Percentiles rank a stretch among this genome's conserved stretches.
phyloP scores from a whole-genome alignment of 176 grass and related monocot species.

The Phoenix dactylifera region DNA sequence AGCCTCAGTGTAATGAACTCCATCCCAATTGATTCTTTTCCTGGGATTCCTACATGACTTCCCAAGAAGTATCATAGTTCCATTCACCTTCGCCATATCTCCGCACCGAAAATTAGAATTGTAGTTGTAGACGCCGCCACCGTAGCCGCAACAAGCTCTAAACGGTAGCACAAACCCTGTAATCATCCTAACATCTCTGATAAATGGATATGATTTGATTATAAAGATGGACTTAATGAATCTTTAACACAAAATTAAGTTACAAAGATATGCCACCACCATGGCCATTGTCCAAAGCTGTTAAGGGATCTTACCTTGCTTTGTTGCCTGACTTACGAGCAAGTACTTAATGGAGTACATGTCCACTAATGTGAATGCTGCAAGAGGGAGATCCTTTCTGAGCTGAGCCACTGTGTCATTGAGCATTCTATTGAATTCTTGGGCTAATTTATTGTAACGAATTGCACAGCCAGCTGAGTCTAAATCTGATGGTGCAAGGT shows the following conservation, averaged over 20 bases:
- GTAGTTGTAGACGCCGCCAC: slow-evolving; percentile 9
- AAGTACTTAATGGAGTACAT: slow-evolving; percentile 14
- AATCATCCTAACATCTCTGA: neutral
- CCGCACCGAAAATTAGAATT: neutral
- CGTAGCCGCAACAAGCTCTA: slow-evolving; percentile 3
- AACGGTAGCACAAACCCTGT: neutral
- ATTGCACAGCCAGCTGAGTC: neutral
- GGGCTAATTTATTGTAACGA: neutral
- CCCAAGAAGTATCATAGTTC: neutral
- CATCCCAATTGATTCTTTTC: slow-evolving; percentile 7
- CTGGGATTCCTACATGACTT: slow-evolving; percentile 3
- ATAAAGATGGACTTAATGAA: too few species aligned
- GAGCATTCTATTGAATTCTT: slow-evolving; percentile 2
- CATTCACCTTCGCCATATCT: neutral
- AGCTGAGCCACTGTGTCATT: slow-evolving; percentile 4
- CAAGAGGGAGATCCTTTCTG: neutral
- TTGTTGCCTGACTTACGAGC: neutral
- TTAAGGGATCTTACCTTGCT: neutral
- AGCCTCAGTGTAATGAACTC: slow-evolving; percentile 14
- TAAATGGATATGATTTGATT: neutral
- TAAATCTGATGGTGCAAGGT: neutral
- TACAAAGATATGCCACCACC: too few species aligned
- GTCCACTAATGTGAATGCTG: neutral
- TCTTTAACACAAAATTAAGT: neutral
- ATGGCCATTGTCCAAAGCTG: too few species aligned